Conservation (phyloP, 768 basidiomycete genomes). For the Auriculariales sp. region DNA sequence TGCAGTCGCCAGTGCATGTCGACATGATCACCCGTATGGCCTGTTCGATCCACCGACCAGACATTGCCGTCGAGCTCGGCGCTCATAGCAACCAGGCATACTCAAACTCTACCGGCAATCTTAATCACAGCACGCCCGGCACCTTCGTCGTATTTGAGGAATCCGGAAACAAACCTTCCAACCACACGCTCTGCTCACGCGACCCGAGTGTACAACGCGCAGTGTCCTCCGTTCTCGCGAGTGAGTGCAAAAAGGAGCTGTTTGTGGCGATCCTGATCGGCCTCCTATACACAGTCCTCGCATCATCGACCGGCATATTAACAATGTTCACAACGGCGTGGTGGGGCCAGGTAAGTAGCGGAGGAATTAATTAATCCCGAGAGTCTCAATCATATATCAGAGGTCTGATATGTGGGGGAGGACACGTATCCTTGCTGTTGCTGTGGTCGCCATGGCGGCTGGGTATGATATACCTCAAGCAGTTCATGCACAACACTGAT, state of each 20-base stretch:
- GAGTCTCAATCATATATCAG: background rate
- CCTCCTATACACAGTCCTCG: background rate
- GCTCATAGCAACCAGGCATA: background rate
- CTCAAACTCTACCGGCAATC: background rate
- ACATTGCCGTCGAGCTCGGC: background rate
- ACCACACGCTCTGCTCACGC: background rate
- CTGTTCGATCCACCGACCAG: background rate
- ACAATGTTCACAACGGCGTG: background rate
- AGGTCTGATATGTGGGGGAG: background rate
- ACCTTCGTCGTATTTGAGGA: background rate
- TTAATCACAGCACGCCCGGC: background rate
- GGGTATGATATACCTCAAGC: background rate
- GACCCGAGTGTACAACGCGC: background rate
- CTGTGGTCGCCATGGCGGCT: background rate
- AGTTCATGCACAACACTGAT: background rate
- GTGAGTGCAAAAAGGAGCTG: background rate
- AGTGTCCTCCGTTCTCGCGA: background rate
- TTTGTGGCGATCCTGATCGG: background rate
- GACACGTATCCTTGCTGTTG: background rate
- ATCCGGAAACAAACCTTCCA: background rate
- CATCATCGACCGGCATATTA: background rate
- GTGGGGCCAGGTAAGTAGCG: background rate
- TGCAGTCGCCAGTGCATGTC: too few relatives aligned
- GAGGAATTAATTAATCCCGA: background rate
- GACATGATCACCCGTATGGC: too few relatives aligned